A percentile compares a stretch with the other conserved stretches of the same genome.
Evolutionary conservation across 306 rosid genomes (phyloP).

Genomic region (Cicer judaicum): DNA sequence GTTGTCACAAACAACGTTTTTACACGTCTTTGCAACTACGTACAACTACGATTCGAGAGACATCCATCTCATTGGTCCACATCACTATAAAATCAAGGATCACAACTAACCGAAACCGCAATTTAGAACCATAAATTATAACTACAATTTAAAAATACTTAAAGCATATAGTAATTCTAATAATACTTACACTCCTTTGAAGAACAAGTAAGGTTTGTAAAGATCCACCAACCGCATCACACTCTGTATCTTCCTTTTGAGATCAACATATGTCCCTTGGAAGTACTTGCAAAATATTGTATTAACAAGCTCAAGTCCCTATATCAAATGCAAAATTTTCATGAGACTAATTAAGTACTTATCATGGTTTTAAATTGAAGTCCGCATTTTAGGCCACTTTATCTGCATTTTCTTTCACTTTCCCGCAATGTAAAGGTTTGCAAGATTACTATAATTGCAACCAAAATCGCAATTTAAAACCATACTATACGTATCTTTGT

Average conservation of each 20-base stretch:
- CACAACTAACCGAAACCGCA: background rate
- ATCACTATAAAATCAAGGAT: background rate
- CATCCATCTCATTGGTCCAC: too few species aligned
- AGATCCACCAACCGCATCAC: conserved; percentile 83
- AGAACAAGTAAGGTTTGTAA: conserved; percentile 90
- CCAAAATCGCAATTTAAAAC: background rate
- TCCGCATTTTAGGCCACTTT: background rate
- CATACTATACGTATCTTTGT: background rate
- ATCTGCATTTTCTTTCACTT: background rate
- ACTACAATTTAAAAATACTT: background rate
- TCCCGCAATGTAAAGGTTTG: background rate
- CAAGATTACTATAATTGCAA: too few species aligned
- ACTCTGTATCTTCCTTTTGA: conserved; percentile 68
- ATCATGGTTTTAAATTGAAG: background rate
- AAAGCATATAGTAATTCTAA: background rate
- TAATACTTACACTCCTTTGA: conserved; percentile 72
- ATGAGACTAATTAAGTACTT: background rate
- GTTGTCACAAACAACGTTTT: too few species aligned
- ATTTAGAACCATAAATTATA: background rate
- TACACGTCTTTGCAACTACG: too few species aligned
- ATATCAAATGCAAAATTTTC: background rate
- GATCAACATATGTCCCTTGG: conserved; percentile 55
- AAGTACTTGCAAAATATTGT: conserved; percentile 73
- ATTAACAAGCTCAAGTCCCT: conserved; percentile 84
- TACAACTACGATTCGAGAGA: too few species aligned